Percentiles rank a stretch among this genome's conserved stretches.
Evolutionary conservation across 2,329 filamentous ascomycete species (phyloP).

Genomic region (Gnomoniopsis sp.): DNA sequence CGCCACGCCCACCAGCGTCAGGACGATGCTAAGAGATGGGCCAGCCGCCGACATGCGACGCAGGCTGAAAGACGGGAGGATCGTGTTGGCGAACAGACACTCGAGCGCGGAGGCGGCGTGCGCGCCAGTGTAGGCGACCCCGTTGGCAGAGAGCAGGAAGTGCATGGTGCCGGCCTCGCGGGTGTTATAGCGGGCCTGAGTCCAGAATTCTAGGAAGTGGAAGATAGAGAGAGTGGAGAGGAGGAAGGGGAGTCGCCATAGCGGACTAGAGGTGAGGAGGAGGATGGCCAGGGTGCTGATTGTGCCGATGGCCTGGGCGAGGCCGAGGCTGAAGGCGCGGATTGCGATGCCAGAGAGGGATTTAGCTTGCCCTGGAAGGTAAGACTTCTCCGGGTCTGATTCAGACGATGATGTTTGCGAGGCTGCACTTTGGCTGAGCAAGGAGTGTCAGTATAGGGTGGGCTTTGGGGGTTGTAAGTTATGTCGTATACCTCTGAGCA

Average conservation of each 20-base stretch:
- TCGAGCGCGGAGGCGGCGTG: slow-evolving; percentile 73
- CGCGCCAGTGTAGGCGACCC: slow-evolving; percentile 77
- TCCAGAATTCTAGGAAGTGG: slow-evolving; percentile 96
- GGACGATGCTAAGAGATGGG: slow-evolving; percentile 35
- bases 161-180: slow-evolving; percentile 65
- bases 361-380: slow-evolving; percentile 46
- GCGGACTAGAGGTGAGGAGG: slow-evolving; percentile 38
- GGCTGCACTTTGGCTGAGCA: neutral
- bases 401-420: neutral
- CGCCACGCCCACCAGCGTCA: slow-evolving; percentile 56
- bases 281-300: slow-evolving; percentile 31
- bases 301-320: slow-evolving; percentile 35
- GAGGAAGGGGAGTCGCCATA: slow-evolving; percentile 67
- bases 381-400: slow-evolving; percentile 20
- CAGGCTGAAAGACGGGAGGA: slow-evolving; percentile 44
- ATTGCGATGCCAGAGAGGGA: slow-evolving; percentile 58
- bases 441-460: neutral
- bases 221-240: slow-evolving; percentile 68
- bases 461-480: neutral
- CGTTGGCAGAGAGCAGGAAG: slow-evolving; percentile 84
- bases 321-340: slow-evolving; percentile 53
- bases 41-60: slow-evolving; percentile 44
- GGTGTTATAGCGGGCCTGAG: slow-evolving; percentile 81
- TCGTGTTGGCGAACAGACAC: slow-evolving; percentile 56
- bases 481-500: neutral